These are phyloP conservation scores for Adansonia grandidieri DNA, from an alignment of 441 rosid species.

Conservation along the genomic window DNA sequence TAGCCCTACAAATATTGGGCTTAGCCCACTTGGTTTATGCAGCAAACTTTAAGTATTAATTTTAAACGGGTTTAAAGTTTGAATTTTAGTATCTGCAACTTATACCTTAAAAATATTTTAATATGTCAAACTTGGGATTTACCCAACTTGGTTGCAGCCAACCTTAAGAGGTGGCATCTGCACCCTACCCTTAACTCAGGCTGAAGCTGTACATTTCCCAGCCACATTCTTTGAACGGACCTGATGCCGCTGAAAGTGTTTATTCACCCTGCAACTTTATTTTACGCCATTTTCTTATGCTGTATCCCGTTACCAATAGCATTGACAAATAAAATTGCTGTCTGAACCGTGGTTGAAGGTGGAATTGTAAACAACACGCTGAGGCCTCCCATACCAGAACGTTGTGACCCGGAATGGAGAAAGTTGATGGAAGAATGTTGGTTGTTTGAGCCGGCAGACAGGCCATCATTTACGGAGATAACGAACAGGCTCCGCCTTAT, in stretches of 20 bases:
- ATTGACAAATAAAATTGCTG: not conserved
- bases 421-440: conserved; percentile 89
- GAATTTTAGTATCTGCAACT: not conserved
- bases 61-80: not conserved
- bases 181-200: no score
- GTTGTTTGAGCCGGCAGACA: conserved; percentile 61
- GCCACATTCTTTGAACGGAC: not conserved
- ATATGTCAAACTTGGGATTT: no score
- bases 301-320: not conserved
- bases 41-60: no score
- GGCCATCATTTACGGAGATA: conserved; percentile 88
- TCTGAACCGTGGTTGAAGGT: conserved; percentile 48
- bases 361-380: conserved; percentile 81
- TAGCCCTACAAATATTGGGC: no score
- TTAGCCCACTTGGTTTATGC: no score
- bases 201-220: not conserved
- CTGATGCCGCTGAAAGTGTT: no score
- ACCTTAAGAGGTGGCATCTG: no score
- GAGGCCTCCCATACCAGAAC: conserved; percentile 73
- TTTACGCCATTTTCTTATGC: no score
- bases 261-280: no score
- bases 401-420: conserved; percentile 73
- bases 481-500: conserved; percentile 60
- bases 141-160: no score
- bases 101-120: no score